Conservation (phyloP, 768 basidiomycete genomes). For the Galerina marginata region DNA sequence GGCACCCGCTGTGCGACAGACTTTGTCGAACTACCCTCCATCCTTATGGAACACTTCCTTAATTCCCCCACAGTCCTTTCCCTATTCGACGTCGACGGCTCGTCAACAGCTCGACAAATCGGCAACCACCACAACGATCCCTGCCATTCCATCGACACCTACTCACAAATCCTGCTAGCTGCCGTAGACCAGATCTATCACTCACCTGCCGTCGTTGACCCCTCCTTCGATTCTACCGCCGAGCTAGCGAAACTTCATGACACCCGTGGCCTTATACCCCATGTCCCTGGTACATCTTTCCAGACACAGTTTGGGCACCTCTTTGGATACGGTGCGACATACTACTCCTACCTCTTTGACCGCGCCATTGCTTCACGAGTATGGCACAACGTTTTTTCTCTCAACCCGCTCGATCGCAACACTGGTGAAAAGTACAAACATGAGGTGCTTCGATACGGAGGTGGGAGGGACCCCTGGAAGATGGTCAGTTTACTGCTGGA, state of each 20-base stretch:
- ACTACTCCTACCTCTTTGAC: conserved; percentile 97
- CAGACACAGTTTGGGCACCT: conserved; percentile 97
- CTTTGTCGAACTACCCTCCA: conserved; percentile 97
- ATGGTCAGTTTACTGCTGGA: conserved; percentile 81
- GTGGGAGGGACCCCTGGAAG: conserved; percentile 91
- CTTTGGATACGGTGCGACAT: conserved; percentile 96
- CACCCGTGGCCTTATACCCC: conserved; percentile 78
- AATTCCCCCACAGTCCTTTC: conserved; percentile 83
- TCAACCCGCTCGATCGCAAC: conserved; percentile 69
- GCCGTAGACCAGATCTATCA: conserved; percentile 91
- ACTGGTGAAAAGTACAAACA: conserved; percentile 83
- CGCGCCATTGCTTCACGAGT: conserved; percentile 94
- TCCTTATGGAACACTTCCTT: conserved; percentile 98
- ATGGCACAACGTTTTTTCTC: conserved; percentile 77
- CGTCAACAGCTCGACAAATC: conserved; percentile 48
- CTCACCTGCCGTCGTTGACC: conserved; percentile 60
- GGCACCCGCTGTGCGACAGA: conserved; percentile 98
- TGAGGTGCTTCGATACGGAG: conserved; percentile 81
- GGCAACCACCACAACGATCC: conserved; percentile 79
- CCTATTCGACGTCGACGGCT: conserved; percentile 67
- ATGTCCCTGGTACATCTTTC: conserved; percentile 86
- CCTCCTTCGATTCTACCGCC: conserved; percentile 75
- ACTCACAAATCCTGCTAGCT: conserved; percentile 89
- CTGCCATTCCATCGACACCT: conserved; percentile 85
- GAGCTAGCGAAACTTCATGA: conserved; percentile 66